Evolutionary conservation across 306 rosid genomes (phyloP).

Genomic region (Parietaria judaica): DNA sequence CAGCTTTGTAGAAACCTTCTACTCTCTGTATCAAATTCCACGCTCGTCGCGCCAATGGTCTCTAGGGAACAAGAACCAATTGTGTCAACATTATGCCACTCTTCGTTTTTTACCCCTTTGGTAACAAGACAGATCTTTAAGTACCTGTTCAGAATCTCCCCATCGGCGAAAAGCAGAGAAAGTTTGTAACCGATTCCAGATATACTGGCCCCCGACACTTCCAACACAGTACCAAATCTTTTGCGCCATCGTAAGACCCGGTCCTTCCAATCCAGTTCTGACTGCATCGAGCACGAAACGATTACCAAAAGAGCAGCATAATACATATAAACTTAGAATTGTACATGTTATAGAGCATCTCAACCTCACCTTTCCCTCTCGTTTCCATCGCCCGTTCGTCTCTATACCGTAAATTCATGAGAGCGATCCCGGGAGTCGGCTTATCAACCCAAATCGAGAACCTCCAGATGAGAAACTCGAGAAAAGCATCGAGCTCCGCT

Average conservation of each 20-base stretch:
- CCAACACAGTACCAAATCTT: constrained; percentile 92
- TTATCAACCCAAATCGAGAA: constrained; percentile 98
- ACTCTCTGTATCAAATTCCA: constrained; percentile 75
- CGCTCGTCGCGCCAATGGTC: constrained; percentile 70
- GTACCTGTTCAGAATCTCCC: constrained; percentile 99
- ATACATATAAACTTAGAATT: too few species aligned
- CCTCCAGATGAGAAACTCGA: constrained; percentile 95
- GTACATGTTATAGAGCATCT: too few species aligned
- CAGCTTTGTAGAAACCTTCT: constrained; percentile 93
- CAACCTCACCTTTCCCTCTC: constrained; percentile 59
- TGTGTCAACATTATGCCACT: constrained; percentile 13
- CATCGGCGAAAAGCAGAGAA: constrained; percentile 99
- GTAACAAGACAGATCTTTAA: neutral
- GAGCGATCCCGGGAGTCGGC: constrained; percentile 94
- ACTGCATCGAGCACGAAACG: constrained; percentile 32
- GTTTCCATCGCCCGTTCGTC: constrained; percentile 74
- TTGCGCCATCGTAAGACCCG: constrained; percentile 86
- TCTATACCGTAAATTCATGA: constrained; percentile 93
- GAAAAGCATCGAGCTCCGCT: constrained; percentile 89
- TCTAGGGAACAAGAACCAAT: constrained; percentile 36
- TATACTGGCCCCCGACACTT: constrained; percentile 89
- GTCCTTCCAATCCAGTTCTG: constrained; percentile 95
- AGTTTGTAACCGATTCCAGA: constrained; percentile 90
- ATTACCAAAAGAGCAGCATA: constrained; percentile 1
- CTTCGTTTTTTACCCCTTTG: neutral